Evolutionary conservation across 352 stramenopile species (phyloP).

Genomic region (Pythium volutum): DNA sequence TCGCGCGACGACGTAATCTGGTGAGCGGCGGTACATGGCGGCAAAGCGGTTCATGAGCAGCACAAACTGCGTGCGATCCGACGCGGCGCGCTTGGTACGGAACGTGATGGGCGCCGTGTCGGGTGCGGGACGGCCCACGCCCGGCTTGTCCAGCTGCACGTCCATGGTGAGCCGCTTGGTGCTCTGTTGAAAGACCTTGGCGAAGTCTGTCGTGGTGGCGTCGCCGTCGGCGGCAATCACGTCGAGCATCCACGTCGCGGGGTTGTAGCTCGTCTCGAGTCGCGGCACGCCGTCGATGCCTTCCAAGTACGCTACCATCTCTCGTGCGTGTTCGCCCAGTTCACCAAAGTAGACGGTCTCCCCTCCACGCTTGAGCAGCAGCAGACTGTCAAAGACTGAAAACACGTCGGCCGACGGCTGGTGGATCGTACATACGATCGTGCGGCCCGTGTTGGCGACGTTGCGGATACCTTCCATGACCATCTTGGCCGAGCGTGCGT

Average conservation of each 20-base stretch:
- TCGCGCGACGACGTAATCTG: slow-evolving; percentile 86
- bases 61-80: too few species aligned
- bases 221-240: too few species aligned
- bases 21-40: slow-evolving; percentile 66
- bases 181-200: slow-evolving; percentile 33
- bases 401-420: slow-evolving; percentile 41
- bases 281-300: too few species aligned
- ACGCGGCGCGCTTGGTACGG: slow-evolving; percentile 46
- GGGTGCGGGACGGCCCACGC: slow-evolving; percentile 25
- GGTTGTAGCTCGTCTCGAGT: too few species aligned
- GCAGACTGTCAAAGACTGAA: too few species aligned
- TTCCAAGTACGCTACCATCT: too few species aligned
- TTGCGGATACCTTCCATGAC: slow-evolving; percentile 83
- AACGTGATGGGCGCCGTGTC: slow-evolving; percentile 18
- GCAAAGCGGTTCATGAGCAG: slow-evolving; percentile 50
- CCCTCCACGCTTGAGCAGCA: too few species aligned
- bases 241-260: too few species aligned
- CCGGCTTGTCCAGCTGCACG: too few species aligned
- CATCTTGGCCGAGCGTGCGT: slow-evolving; percentile 70
- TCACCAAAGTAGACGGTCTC: too few species aligned
- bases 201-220: slow-evolving; percentile 25
- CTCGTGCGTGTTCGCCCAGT: too few species aligned
- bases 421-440: slow-evolving; percentile 86
- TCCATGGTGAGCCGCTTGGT: too few species aligned
- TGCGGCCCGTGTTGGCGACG: slow-evolving; percentile 62